A percentile compares a stretch with the other conserved stretches of the same genome.
These are phyloP conservation scores for Phytophthora sp. DNA, from an alignment of 352 stramenopile species.

Conservation along the genomic window DNA sequence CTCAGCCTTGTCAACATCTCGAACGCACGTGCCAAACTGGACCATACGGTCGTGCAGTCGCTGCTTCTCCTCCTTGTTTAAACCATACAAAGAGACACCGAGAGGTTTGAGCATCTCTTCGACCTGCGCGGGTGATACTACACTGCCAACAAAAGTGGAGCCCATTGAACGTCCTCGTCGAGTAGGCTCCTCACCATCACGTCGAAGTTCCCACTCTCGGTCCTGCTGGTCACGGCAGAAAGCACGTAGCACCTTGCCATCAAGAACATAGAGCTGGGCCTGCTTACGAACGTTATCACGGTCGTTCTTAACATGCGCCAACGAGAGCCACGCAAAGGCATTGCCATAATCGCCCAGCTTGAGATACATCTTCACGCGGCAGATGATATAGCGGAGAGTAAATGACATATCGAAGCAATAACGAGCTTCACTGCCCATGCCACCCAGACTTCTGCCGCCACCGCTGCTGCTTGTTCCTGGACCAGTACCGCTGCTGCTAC, in stretches of 20 bases:
- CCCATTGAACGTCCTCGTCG: conserved; percentile 26
- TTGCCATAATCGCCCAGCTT: conserved; percentile 56
- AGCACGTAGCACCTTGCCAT: conserved; percentile 64
- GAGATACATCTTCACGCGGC: conserved; percentile 70
- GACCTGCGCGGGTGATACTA: conserved; percentile 43
- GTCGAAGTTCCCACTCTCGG: conserved; percentile 22
- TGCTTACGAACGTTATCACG: conserved; percentile 71
- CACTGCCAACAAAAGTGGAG: conserved; percentile 25
- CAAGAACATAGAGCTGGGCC: conserved; percentile 71
- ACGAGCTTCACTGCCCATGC: conserved; percentile 77
- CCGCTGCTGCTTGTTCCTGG: conserved; percentile 51
- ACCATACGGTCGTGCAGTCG: conserved; percentile 57
- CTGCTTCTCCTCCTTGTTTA: conserved; percentile 68
- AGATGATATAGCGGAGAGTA: conserved; percentile 72
- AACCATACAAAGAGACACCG: conserved; percentile 63
- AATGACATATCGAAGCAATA: conserved; percentile 87
- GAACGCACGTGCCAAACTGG: conserved; percentile 51
- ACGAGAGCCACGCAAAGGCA: conserved; percentile 74
- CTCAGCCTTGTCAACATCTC: conserved; percentile 49
- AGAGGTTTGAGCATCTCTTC: conserved; percentile 67
- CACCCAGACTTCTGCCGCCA: conserved; percentile 62
- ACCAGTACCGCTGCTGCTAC: conserved; percentile 54
- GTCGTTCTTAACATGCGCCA: conserved; percentile 80
- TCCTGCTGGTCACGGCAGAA: conserved; percentile 69
- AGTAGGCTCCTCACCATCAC: conserved; percentile 22